A percentile compares a stretch with the other conserved stretches of the same genome.
These are phyloP conservation scores for Prorocentrum cordatum DNA, from an alignment of 169 alveolate species.

Conservation along the genomic window DNA sequence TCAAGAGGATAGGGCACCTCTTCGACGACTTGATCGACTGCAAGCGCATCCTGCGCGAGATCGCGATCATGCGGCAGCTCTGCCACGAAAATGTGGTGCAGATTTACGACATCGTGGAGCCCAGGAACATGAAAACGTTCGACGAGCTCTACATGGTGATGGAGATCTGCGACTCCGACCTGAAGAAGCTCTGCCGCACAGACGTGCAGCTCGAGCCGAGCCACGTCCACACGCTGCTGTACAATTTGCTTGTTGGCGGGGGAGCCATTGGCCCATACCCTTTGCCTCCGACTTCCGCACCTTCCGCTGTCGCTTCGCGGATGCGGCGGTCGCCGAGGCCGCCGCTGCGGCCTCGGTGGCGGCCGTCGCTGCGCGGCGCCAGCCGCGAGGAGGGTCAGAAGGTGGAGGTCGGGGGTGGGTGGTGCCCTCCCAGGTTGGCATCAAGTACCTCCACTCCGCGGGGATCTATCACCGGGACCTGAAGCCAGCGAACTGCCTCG, in stretches of 20 bases:
- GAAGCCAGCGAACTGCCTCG: constrained; percentile 94
- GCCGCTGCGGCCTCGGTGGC: too few relatives aligned
- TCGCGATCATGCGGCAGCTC: constrained; percentile 85
- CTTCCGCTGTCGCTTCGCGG: too few relatives aligned
- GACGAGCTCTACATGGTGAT: constrained; percentile 92
- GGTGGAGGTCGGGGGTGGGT: too few relatives aligned
- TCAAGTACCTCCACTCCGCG: constrained; percentile 74
- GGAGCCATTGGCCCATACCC: too few relatives aligned
- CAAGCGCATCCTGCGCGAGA: constrained; percentile 92
- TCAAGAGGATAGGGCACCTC: constrained; percentile 89
- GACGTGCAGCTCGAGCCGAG: constrained; percentile 86
- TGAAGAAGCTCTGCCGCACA: constrained; percentile 85
- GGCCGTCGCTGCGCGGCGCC: too few relatives aligned
- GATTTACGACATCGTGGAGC: constrained; percentile 85
- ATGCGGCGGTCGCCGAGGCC: too few relatives aligned
- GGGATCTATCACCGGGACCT: constrained; percentile 95
- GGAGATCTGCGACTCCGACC: constrained; percentile 96
- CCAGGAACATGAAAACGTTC: constrained; percentile 81
- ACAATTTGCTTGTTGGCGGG: constrained; percentile 40
- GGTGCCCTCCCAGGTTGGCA: too few relatives aligned
- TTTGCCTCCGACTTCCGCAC: too few relatives aligned
- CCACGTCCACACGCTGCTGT: constrained; percentile 47
- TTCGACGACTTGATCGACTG: constrained; percentile 95
- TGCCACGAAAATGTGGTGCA: too few relatives aligned
- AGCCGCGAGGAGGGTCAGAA: too few relatives aligned